Base-by-base conservation (phyloP, 495 filamentous ascomycete species). In the Xylaria curta region DNA sequence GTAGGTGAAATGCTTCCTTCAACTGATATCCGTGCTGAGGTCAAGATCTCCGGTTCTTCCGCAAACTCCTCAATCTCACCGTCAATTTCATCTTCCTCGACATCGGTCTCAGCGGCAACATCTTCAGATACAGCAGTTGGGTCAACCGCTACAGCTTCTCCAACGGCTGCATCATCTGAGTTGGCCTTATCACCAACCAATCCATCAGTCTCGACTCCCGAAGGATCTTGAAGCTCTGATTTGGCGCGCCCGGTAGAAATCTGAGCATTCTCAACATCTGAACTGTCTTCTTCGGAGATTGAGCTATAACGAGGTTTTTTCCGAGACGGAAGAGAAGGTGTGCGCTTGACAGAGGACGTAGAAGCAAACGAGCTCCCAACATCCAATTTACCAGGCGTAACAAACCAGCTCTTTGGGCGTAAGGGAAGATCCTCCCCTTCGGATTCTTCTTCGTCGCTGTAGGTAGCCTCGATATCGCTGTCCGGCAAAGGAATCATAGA, bases 401-500 rank as follows among this genome's bases (percentile, higher is more conserved):
- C 28, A 81, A 72, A 79, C 80, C 59, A 59, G 31, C 92, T 94
- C 66, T 87, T 90, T 21, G 90, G 91, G 13, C 77, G 75, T 13
- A 61, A 31, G 21, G 66, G 31, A 19, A 81, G 74, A 36, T 80
- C 83, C 60, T 87, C 79, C 72, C 85, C 84, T 8, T 85, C 85
- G 44, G 86, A 85, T 24, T 85, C 82, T 59, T 90, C 88, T 15
- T 88, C 87, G 26, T 92, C 90, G 62, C 85, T 84, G 64, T 90
- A 85, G 12, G 19, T 80, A 78, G 10, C 91, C 56, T 89, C 85
- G 0, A 94, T 80, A 78, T 95, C 93, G 59, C 92, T 86, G 19
- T 89, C 85, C n/a, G 81, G 82, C 58, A 91, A 81, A 6, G 93
- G 92, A 31, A 96, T 78, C 13, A 72, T 68, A 13, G 75, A 71